Base-by-base conservation (phyloP, 805 yeast genomes). In the Sugiyamaella chiloensis region DNA sequence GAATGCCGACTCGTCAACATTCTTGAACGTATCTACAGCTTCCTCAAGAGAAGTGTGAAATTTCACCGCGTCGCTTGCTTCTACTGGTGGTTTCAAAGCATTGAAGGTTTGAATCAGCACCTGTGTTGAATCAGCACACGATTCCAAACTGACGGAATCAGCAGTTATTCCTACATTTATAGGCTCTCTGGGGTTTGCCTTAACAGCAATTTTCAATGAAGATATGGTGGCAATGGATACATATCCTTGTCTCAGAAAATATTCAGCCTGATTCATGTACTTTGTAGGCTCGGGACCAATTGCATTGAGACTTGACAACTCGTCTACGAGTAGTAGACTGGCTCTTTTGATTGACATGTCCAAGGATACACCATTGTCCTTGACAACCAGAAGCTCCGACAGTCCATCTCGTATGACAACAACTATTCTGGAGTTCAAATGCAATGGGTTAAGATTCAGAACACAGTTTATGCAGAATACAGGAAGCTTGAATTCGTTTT, bases 61-160 rank as follows among this genome's bases (percentile, higher is more conserved):
- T 63, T 81, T 85, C 29, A 78, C 77, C 2, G 78, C 79, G 51
- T 80, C 81, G 0, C 73, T 70, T 32, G 49, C 48, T 51, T 84
- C 80, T 1, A 86, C 64, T 0, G 90, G 89, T 11, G 78, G 79
- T 56, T 85, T 86, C 56, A 90, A 68, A 58, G 88, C 96, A 50
- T 78, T 81, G 7, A 83, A 53, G 6, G 86, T 58, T 52, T 85
- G 95, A 1, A 80, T 52, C 35, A 90, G 63, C 9, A 91, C 78
- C 57, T 87, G 84, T 0, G 81, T 74, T 0, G 96, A 87, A 61
- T 90, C 98, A 1, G 96, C 91, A 68, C 96, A 89, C 47, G 58
- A 46, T 16, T 54, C 53, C 37, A 59, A 26, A 9, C 51, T 42
- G n/a, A 41, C 50, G 11, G 64, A 16, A 63, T 47, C 12, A 73